Base-by-base conservation (phyloP, 306 rosid genomes). In the Medicago lupulina region DNA sequence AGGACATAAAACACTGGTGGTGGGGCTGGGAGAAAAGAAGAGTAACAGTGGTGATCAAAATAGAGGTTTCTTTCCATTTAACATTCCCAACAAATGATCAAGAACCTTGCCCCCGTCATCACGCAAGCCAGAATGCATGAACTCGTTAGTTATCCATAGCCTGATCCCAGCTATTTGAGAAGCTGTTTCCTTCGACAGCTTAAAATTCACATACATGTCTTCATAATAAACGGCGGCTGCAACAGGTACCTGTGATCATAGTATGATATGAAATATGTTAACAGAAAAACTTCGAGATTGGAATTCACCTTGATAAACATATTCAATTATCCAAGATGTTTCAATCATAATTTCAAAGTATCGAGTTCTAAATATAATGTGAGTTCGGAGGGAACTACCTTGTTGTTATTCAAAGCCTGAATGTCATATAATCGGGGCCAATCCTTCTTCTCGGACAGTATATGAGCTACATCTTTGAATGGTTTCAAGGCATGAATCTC, bases 61-160 rank as follows among this genome's bases (percentile, higher is more conserved):
- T 44, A 95, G 82, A 75, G 99, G 97, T 81, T 87, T 95, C 88
- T 80, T 92, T 55, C 97, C 99, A 69, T 86, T 85, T 53, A 95
- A 82, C 86, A 92, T 83, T 77, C 89, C 97, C 83, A 92, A 25
- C 91, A 95, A 87, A 75, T 90, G 96, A 79, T 92, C 97, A 10
- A 92, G 80, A 76, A 95, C 96, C 68, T 87, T 91, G 63, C 75
- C 71, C 71, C 99, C 96, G 7, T 68, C 87, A 64, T 95, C 97
- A 2, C 96, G 93, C 71, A 95, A 83, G 72, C 99, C 99, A 62
- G 99, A 95, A 89, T 92, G 99, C 99, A 92, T 90, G 80, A 79
- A 92, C 80, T 95, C 98, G 5, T 92, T 95, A 10, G 93, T 92
- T 74, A 95, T 74, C 97, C 97, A 95, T 64, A 80, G 83, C 81